phyloP scores from a whole-genome alignment of 805 yeast species.

The Saturnispora quitensis region DNA sequence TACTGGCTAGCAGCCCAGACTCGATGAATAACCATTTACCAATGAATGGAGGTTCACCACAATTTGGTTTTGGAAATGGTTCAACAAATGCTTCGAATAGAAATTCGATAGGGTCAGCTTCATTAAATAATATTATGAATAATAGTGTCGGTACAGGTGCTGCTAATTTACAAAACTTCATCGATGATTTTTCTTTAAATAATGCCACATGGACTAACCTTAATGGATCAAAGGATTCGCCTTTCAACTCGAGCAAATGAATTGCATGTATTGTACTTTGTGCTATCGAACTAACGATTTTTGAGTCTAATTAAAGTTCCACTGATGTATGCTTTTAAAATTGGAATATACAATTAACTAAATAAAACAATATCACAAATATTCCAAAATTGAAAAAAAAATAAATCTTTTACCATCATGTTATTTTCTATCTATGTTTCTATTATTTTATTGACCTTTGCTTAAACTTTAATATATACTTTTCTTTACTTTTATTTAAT shows the following conservation, averaged over 20 bases:
- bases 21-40: not conserved
- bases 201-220: slow-evolving; percentile 4
- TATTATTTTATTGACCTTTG: not conserved
- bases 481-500: slow-evolving; percentile 1
- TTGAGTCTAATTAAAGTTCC: not conserved
- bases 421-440: not conserved
- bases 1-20: slow-evolving; percentile 2
- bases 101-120: slow-evolving; percentile 8
- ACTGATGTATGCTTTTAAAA: not conserved
- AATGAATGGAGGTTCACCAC: not conserved
- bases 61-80: not conserved
- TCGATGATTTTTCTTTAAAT: slow-evolving; percentile 7
- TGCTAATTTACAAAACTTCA: not conserved
- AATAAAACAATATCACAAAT: not conserved
- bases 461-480: not conserved
- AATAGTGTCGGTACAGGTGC: not conserved
- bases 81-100: not conserved
- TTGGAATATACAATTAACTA: not conserved
- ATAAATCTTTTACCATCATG: not conserved
- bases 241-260: not conserved
- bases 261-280: not conserved
- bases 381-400: not conserved
- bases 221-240: not conserved
- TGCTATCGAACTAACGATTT: not conserved
- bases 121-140: not conserved